These are phyloP conservation scores for Citrus trifoliata DNA, from an alignment of 345 rosid genomes.

Conservation along the genomic window DNA sequence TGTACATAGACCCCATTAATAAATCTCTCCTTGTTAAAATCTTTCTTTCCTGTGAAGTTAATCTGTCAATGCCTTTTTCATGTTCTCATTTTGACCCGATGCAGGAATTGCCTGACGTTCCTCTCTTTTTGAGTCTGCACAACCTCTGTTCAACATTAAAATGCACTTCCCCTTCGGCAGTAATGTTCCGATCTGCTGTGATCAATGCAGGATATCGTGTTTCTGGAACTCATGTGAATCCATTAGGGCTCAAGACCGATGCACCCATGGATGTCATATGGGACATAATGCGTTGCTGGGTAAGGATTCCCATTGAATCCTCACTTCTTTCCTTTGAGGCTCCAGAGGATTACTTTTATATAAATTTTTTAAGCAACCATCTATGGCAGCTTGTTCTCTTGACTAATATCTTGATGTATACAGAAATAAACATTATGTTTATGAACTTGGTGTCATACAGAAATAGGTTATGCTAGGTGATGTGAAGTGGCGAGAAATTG, in stretches of 20 bases:
- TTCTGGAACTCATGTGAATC: slow-evolving; percentile 93
- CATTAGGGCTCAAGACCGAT: slow-evolving; percentile 90
- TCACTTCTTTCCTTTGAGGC: background rate
- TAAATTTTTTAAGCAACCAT: background rate
- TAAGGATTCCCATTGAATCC: slow-evolving; percentile 33
- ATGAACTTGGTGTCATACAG: background rate
- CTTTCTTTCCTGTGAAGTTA: background rate
- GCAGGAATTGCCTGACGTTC: slow-evolving; percentile 94
- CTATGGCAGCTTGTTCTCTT: background rate
- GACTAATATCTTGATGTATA: background rate
- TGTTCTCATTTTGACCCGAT: slow-evolving; percentile 9
- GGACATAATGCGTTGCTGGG: slow-evolving; percentile 99
- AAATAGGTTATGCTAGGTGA: background rate
- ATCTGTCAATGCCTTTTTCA: background rate
- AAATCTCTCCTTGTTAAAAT: background rate
- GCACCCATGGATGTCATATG: slow-evolving; percentile 99
- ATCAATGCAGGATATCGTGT: slow-evolving; percentile 90
- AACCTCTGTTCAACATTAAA: slow-evolving; percentile 91
- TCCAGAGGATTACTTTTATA: background rate
- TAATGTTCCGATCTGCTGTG: slow-evolving; percentile 92
- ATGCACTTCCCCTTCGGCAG: slow-evolving; percentile 94
- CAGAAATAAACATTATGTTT: no score
- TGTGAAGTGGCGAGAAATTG: background rate
- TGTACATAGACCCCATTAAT: background rate
- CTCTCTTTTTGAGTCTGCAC: slow-evolving; percentile 90